Percentiles rank a stretch among this genome's conserved stretches.
Conservation (phyloP, 805 yeast species). For the Cyberlindnera galapagoensis region DNA sequence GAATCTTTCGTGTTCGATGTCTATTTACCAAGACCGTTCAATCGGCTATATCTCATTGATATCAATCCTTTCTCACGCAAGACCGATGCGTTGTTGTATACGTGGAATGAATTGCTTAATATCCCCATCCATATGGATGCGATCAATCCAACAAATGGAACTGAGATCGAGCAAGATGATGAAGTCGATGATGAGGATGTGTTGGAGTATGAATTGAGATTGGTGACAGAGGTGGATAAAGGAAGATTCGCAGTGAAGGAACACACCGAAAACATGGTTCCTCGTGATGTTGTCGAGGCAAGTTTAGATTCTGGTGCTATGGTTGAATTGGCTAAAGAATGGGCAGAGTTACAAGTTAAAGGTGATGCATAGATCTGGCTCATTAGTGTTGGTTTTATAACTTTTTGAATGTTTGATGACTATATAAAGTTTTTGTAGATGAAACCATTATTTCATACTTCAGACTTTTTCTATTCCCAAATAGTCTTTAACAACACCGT, state of each 20-base stretch:
- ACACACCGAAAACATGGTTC: conserved; percentile 87
- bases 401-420: too few species aligned
- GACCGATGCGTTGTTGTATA: conserved; percentile 71
- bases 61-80: conserved; percentile 78
- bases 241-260: conserved; percentile 76
- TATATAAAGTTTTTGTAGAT: too few species aligned
- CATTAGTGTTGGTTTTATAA: too few species aligned
- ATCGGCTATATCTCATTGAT: conserved; percentile 66
- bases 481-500: too few species aligned
- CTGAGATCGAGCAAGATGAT: conserved; percentile 1
- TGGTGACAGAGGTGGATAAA: conserved; percentile 62
- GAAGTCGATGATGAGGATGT: conserved; percentile 24
- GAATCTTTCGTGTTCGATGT: conserved; percentile 67
- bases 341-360: conserved; percentile 39
- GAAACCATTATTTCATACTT: too few species aligned
- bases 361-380: conserved; percentile 19
- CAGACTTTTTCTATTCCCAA: too few species aligned
- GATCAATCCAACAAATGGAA: too few species aligned
- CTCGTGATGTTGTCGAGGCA: conserved; percentile 86
- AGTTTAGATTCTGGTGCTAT: conserved; percentile 60
- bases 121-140: too few species aligned
- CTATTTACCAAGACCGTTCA: conserved; percentile 71
- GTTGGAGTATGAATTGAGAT: conserved; percentile 45
- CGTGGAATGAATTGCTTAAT: conserved; percentile 73
- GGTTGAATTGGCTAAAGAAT: conserved; percentile 58